These are phyloP conservation scores for Ophiocordyceps camponoti-floridani DNA, from an alignment of 2,329 filamentous ascomycete genomes.

Conservation along the genomic window DNA sequence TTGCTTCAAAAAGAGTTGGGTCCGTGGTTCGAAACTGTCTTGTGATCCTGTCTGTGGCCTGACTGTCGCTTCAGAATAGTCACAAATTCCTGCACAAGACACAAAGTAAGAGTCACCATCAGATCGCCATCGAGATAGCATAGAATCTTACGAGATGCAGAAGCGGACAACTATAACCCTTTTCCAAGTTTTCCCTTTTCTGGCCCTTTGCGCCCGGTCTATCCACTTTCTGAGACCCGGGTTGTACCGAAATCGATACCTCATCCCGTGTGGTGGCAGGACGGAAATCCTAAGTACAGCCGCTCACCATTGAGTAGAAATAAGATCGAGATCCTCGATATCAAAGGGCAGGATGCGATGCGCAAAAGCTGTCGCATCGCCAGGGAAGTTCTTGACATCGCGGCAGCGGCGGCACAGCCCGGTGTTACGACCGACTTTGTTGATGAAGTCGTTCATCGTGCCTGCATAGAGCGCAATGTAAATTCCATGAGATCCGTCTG, in stretches of 20 bases:
- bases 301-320: conserved; percentile 48
- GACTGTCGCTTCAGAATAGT: conserved; percentile 35
- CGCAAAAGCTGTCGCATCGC: conserved; percentile 76
- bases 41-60: conserved; percentile 1
- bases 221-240: conserved; percentile 58
- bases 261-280: conserved; percentile 72
- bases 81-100: conserved; percentile 62
- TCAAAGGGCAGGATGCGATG: conserved; percentile 73
- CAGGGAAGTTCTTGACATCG: conserved; percentile 83
- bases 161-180: conserved; percentile 76
- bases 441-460: conserved; percentile 87
- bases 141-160: conserved; percentile 71
- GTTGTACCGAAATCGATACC: conserved; percentile 63
- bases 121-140: conserved; percentile 57
- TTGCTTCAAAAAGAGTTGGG: conserved; percentile 98
- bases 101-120: conserved; percentile 57
- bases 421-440: conserved; percentile 93
- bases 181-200: conserved; percentile 78
- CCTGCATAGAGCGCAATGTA: conserved; percentile 82
- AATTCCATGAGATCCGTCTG: conserved; percentile 13
- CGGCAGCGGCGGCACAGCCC: conserved; percentile 66
- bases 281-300: conserved; percentile 54
- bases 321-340: conserved; percentile 68
- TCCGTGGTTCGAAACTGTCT: conserved; percentile 24
- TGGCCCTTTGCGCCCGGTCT: conserved; percentile 69